These are phyloP conservation scores for Elaeagnus macrophylla DNA, from an alignment of 306 rosid species.

Conservation along the genomic window DNA sequence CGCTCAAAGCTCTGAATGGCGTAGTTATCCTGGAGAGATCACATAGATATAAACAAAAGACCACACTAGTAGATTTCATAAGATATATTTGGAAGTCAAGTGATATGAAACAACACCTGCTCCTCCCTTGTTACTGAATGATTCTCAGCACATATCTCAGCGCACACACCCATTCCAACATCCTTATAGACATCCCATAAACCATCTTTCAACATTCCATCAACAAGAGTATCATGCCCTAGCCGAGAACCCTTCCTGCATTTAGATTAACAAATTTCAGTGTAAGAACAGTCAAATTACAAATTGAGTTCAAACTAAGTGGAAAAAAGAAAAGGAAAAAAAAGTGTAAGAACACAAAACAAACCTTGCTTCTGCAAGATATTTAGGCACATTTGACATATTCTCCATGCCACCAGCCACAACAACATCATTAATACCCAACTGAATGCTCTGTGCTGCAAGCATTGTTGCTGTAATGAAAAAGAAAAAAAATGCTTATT, in stretches of 20 bases:
- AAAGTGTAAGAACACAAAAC: constrained; percentile 12
- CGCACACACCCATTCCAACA: constrained; percentile 87
- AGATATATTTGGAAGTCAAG: constrained; percentile 10
- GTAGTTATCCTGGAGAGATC: constrained; percentile 57
- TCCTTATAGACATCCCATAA: constrained; percentile 89
- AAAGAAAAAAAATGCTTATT: constrained; percentile 6
- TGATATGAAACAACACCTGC: constrained; percentile 41
- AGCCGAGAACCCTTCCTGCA: constrained; percentile 97
- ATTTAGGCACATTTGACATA: constrained; percentile 95
- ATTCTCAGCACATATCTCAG: constrained; percentile 89
- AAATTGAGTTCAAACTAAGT: constrained; percentile 7
- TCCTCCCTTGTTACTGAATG: constrained; percentile 74
- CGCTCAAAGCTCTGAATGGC: constrained; percentile 90
- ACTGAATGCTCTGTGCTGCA: constrained; percentile 96
- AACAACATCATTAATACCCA: constrained; percentile 86
- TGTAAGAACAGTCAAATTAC: constrained; percentile 23
- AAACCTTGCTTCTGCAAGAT: constrained; percentile 93
- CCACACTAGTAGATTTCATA: background rate
- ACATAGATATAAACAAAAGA: constrained; percentile 19
- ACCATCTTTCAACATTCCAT: constrained; percentile 97
- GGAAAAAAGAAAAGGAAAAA: constrained; percentile 8
- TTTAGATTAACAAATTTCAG: constrained; percentile 5
- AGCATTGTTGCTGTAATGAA: constrained; percentile 75
- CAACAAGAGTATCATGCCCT: constrained; percentile 95
- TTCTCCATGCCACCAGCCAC: constrained; percentile 99